Conservation (phyloP, 495 filamentous ascomycete genomes). For the Annulohypoxylon stygium region DNA sequence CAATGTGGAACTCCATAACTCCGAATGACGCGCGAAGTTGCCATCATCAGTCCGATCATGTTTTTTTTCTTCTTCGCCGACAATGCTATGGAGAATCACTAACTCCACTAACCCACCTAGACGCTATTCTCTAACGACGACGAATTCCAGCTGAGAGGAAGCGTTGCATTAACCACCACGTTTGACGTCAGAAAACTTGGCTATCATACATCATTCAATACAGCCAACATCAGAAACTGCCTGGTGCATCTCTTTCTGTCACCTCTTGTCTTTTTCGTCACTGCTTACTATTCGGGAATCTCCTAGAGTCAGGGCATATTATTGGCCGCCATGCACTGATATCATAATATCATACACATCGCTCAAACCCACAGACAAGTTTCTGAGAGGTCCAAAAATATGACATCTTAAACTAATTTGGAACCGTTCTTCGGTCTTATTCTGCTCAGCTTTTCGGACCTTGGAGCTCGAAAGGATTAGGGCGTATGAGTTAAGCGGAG, state of each 20-base stretch:
- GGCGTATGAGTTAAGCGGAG: constrained; percentile 16
- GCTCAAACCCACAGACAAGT: constrained; percentile 10
- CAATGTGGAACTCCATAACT: constrained; percentile 1
- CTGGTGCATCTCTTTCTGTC: neutral
- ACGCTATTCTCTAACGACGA: constrained; percentile 1
- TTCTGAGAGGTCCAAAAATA: constrained; percentile 16
- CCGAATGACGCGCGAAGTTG: constrained; percentile 6
- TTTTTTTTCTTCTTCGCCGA: neutral
- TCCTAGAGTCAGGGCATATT: neutral
- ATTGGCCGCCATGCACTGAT: neutral
- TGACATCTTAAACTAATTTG: constrained; percentile 12
- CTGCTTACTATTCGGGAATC: constrained; percentile 33
- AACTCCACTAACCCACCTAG: neutral
- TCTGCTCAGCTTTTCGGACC: constrained; percentile 7
- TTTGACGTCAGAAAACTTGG: constrained; percentile 24
- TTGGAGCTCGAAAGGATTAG: constrained; percentile 16
- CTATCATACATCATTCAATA: constrained; percentile 2
- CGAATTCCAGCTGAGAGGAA: constrained; percentile 13
- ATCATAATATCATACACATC: constrained; percentile 2
- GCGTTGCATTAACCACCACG: constrained; percentile 9
- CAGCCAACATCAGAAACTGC: neutral
- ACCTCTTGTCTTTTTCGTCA: constrained; percentile 11
- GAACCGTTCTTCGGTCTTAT: constrained; percentile 23
- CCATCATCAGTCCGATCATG: constrained; percentile 15
- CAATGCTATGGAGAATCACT: neutral